Evolutionary conservation across 2,329 filamentous ascomycete species (phyloP).

Genomic region (Ophiostoma populinum): DNA sequence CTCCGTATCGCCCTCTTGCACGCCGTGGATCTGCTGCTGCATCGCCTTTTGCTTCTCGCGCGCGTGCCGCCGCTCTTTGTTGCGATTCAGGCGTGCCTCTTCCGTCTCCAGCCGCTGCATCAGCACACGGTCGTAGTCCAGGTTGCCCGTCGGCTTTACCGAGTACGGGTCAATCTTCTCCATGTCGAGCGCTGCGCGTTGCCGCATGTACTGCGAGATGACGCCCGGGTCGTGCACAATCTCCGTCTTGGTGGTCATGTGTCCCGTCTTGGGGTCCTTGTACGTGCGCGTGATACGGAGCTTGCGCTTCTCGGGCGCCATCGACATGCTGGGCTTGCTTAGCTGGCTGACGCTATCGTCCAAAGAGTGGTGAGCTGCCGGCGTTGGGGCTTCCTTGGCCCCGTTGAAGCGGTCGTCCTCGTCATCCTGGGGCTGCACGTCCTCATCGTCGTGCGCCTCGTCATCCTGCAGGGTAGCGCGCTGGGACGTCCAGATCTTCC

Average conservation of each 20-base stretch:
- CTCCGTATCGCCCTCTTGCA: conserved; percentile 26
- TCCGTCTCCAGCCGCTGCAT: conserved; percentile 43
- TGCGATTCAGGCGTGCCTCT: conserved; percentile 69
- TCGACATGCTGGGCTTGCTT: conserved; percentile 47
- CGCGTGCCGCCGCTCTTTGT: conserved; percentile 75
- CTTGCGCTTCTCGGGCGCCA: conserved; percentile 49
- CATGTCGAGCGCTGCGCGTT: conserved; percentile 47
- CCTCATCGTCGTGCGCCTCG: conserved; percentile 48
- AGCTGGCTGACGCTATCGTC: conserved; percentile 74
- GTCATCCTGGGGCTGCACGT: conserved; percentile 39
- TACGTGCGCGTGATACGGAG: conserved; percentile 55
- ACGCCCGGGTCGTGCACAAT: conserved; percentile 67
- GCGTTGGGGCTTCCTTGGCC: conserved; percentile 40
- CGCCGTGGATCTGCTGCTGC: conserved; percentile 25
- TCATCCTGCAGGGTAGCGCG: conserved; percentile 58
- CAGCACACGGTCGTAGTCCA: conserved; percentile 45
- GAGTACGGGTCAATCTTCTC: conserved; percentile 51
- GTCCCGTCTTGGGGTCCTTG: conserved; percentile 36
- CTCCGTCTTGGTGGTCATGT: conserved; percentile 43
- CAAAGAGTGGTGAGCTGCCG: conserved; percentile 14
- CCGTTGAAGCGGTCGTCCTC: conserved; percentile 54
- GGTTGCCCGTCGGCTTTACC: conserved; percentile 46
- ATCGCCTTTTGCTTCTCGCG: conserved; percentile 77
- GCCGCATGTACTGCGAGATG: conserved; percentile 78
- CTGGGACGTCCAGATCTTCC: conserved; percentile 83